Base-by-base conservation (phyloP, 2,329 filamentous ascomycete genomes). In the Penicillium sp. region DNA sequence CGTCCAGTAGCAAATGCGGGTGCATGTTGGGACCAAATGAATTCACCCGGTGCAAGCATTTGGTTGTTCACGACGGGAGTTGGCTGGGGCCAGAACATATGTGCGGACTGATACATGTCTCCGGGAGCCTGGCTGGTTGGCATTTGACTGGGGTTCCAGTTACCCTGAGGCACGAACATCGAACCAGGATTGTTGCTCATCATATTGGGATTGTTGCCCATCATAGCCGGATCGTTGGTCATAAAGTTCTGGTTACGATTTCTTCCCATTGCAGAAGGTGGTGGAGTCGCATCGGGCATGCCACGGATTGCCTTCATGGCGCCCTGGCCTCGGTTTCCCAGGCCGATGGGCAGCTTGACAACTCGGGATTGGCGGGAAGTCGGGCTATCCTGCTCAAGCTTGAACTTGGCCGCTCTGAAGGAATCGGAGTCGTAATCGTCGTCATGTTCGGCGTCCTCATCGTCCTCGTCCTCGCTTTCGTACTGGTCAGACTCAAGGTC, bases 211-310 rank as follows among this genome's bases (percentile, higher is more conserved):
- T 33, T 17, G 26, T 17, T 22, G 28, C 17, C 24, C 37, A 37
- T 35, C 2, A 56, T 15, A 6, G 54, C 54, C 54, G 54, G 42
- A n/a, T 49, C 42, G 7, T 28, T 56, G 26, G 10, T 12, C 26
- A 4, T 9, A 26, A 33, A 44, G 30, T 17, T 30, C 45, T 49
- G 45, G 26, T 30, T 49, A 4, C 7, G 15, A 12, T 1, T n/a
- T n/a, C 24, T 7, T 28, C 24, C 24, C 24, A 38, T 22, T 9
- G 22, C 10, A 8, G 19, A 17, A 28, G 51, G 33, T 12, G 19
- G 51, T 4, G 51, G 13, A 22, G 17, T 53, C 30, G 28, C 4
- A 9, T 33, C 17, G n/a, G 28, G n/a, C 10, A 22, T 1, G 47
- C 47, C 8, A 22, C 28, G 28, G 19, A 51, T 51, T 15, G 17